Base-by-base conservation (phyloP, 306 rosid species). In the Arachis stenosperma region DNA sequence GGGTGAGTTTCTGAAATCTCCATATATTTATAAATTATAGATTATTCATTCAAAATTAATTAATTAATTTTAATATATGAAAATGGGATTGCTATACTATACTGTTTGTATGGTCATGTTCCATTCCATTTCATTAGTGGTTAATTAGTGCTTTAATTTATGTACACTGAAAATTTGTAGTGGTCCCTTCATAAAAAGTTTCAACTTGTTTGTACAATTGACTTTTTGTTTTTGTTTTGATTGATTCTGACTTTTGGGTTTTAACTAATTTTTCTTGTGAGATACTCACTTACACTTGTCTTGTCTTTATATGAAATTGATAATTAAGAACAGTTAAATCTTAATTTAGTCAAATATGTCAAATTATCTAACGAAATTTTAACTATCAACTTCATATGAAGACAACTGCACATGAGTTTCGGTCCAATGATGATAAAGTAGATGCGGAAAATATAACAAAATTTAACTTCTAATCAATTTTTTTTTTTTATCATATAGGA, bases 1-100 rank as follows among this genome's bases (percentile, higher is more conserved):
- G 97, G 98, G 98, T 86, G 63, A 83, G 85, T 47, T 3, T 41
- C 42, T 71, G 12, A 8, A 14, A 64, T 33, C 12, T 6, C 37
- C 5, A 39, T 6, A 5, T 7, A 1, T 3, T 50, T 50, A 50
- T 50, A 3, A 11, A 14, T 33, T 5, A 13, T 3, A 61, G 12
- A 30, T 6, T 17, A 9, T 75, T 75, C n/a, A 30, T 43, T 6
- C 12, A 10, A 9, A 33, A 33, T n/a, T 15, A 40, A 60, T 33
- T 2, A 12, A 2, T 17, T 50, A 5, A 3, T 13, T 50, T 12
- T 50, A 50, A 15, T 10, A 1, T 11, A 0, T 9, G 37, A 36
- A 30, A 2, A 58, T 2, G 37, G 39, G 14, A 46, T 46, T 46
- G 4, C 12, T 12, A 46, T 10, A 2, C 12, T 12, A 9, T 2